phyloP scores from a whole-genome alignment of 2,329 filamentous ascomycete species.

The Ophiosphaerella korrae region DNA sequence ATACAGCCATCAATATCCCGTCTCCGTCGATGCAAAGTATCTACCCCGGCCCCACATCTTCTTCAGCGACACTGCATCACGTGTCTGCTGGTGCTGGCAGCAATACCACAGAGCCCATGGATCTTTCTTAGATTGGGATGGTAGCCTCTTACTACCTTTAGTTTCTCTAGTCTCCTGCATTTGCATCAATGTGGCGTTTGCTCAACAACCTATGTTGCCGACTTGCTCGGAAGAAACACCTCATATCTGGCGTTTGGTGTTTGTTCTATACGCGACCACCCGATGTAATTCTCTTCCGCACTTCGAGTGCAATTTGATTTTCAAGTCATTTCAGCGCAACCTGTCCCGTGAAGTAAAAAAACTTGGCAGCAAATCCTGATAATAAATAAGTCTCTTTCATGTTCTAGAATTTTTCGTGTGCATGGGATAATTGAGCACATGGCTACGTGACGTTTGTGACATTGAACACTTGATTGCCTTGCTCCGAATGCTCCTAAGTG shows the following conservation, averaged over 20 bases:
- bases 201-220: background rate
- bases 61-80: constrained; percentile 1
- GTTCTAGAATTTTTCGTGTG: too few species aligned
- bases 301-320: too few species aligned
- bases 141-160: background rate
- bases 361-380: too few species aligned
- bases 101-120: constrained; percentile 24
- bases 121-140: constrained; percentile 13
- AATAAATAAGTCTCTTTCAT: too few species aligned
- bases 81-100: constrained; percentile 8
- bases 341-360: too few species aligned
- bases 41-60: constrained; percentile 9
- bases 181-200: background rate
- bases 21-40: constrained; percentile 17
- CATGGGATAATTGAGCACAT: too few species aligned
- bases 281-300: too few species aligned
- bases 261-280: background rate
- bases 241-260: background rate
- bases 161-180: background rate
- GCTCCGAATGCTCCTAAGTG: too few species aligned
- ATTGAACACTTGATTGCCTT: too few species aligned
- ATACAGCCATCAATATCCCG: constrained; percentile 27
- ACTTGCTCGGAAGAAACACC: background rate
- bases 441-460: too few species aligned
- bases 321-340: too few species aligned